These are phyloP conservation scores for Fusarium pseudoanthophilum DNA, from an alignment of 2,329 filamentous ascomycete genomes.

Conservation along the genomic window DNA sequence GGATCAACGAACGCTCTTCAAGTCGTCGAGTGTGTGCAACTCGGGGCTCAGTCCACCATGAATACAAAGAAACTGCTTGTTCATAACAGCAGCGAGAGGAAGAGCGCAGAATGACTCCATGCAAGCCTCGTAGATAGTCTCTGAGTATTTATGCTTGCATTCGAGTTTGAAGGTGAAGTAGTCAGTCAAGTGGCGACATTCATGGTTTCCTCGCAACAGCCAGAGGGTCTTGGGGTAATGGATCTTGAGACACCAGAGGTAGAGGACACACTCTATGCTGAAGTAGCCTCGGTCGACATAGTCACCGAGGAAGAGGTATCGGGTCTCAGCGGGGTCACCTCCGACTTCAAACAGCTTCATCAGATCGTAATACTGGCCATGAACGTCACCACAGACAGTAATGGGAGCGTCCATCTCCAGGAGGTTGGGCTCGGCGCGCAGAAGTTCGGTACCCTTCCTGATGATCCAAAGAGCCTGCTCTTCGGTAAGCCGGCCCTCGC, in stretches of 20 bases:
- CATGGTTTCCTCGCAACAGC: constrained; percentile 97
- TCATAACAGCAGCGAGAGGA: constrained; percentile 96
- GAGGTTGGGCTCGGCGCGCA: constrained; percentile 91
- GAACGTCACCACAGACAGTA: constrained; percentile 97
- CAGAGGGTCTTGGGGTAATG: constrained; percentile 98
- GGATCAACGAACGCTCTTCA: constrained; percentile 77
- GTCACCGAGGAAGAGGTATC: constrained; percentile 96
- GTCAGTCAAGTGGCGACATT: constrained; percentile 98
- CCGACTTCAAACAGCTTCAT: constrained; percentile 99
- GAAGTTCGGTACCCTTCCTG: constrained; percentile 83
- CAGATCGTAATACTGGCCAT: constrained; percentile 98
- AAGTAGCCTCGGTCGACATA: constrained; percentile 99
- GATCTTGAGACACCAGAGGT: constrained; percentile 98
- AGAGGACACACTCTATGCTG: constrained; percentile 98
- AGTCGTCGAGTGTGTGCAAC: constrained; percentile 92
- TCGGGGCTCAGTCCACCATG: constrained; percentile 97
- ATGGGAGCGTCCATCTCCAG: constrained; percentile 99
- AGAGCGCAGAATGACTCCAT: constrained; percentile 98
- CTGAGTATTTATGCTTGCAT: constrained; percentile 99
- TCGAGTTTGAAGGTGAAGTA: constrained; percentile 99
- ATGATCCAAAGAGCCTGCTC: constrained; percentile 98
- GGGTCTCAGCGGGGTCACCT: constrained; percentile 93
- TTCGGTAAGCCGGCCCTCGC: constrained; percentile 95
- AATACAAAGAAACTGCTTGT: constrained; percentile 99
- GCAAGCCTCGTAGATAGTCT: constrained; percentile 94